Conservation (phyloP, 306 rosid species). For the Alnus rubra region DNA sequence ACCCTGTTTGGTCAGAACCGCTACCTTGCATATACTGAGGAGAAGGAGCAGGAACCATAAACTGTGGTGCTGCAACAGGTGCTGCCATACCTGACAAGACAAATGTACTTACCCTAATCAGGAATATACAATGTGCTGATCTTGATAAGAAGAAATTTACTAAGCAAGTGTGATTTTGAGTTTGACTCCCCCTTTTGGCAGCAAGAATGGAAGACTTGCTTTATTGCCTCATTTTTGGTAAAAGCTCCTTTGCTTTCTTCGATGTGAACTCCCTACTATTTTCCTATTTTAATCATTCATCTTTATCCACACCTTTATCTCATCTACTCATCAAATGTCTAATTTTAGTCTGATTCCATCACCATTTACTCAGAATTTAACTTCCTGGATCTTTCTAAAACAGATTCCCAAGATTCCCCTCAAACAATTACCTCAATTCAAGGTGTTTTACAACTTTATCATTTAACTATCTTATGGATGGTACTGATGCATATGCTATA, state of each 20-base stretch:
- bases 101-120: constrained; percentile 21
- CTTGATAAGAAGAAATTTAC: neutral
- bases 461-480: neutral
- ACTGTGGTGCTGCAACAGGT: constrained; percentile 78
- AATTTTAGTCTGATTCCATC: neutral
- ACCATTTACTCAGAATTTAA: neutral
- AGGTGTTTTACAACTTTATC: neutral
- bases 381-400: neutral
- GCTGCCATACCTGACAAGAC: constrained; percentile 65
- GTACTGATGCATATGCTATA: neutral
- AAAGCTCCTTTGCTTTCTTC: neutral
- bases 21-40: constrained; percentile 76
- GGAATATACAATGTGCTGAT: neutral
- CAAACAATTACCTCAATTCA: neutral
- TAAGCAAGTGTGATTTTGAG: constrained; percentile 8
- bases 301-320: neutral
- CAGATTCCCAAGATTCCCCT: neutral
- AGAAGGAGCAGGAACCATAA: constrained; percentile 70
- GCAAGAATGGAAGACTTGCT: neutral
- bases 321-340: neutral
- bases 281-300: neutral
- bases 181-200: neutral
- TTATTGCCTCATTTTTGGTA: neutral
- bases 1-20: constrained; percentile 89
- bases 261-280: neutral